Evolutionary conservation across 331 rosid species (phyloP), one percentile per base, ranked within the genome.

Genomic region (Quercus lobata): DNA sequence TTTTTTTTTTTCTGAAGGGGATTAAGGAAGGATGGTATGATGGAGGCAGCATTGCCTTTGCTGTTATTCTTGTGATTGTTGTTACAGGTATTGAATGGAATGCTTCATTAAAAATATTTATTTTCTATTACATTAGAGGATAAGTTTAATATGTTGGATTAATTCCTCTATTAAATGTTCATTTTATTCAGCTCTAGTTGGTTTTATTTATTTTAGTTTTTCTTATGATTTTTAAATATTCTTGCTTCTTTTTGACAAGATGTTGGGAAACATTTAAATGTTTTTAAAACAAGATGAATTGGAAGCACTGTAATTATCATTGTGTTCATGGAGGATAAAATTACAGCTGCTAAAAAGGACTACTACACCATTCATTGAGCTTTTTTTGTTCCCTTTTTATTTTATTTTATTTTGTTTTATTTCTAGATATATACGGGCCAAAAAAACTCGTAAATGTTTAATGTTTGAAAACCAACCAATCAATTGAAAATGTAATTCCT

Each of bases 21-120:
- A 88, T 93, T 72, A 80, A 92, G 85, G 91, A 93, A 87, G 99
- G 99, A 66, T 96, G 99, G 99, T 96, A 96, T 76, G 99, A 96
- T 85, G 99, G 99, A 76, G 99, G 97, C 75, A 96, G 99, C 89
- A 96, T 96, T 78, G 98, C 97, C 58, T 93, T 96, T 84, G 99
- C 99, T n/a, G 99, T 96, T 84, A 75, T 96, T 70, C 93, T 96
- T 74, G 99, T 96, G 78, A 93, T 96, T 84, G 95, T 92, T 30
- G 98, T 90, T 73, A 96, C 99, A 86, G 99, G 99, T 93, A 87
- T 74, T 29, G 57, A 61, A 73, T 75, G 34, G 52, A 66, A 34
- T 66, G 41, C 19, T 34, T 34, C 16, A 17, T 34, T 11, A 30
- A 19, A 4, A 66, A 57, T 21, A 21, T 53, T 66, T 71, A 29